These are phyloP conservation scores for Hypoxylon sp. DNA, from an alignment of 2,329 filamentous ascomycete genomes.

Conservation along the genomic window DNA sequence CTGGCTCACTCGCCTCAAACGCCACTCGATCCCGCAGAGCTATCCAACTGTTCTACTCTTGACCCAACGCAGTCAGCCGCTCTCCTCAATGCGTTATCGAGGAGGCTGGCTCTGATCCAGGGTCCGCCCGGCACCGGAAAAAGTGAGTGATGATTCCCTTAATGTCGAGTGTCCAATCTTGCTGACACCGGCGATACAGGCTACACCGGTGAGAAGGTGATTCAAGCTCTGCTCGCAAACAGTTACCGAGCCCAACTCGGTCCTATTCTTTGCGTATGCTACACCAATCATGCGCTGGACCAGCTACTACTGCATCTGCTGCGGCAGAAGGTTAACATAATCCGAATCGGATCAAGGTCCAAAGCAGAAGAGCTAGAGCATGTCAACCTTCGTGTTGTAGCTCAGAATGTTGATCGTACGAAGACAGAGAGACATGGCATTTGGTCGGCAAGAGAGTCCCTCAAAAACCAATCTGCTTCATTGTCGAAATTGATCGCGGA, in stretches of 20 bases:
- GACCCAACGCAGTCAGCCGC: slow-evolving; percentile 61
- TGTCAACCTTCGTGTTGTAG: slow-evolving; percentile 58
- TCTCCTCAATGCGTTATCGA: slow-evolving; percentile 60
- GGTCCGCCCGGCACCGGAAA: slow-evolving; percentile 77
- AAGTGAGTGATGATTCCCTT: slow-evolving; percentile 38
- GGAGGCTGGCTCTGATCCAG: slow-evolving; percentile 68
- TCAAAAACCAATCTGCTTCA: slow-evolving; percentile 12
- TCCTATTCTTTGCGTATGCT: slow-evolving; percentile 61
- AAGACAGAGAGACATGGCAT: slow-evolving; percentile 48
- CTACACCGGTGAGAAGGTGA: slow-evolving; percentile 62
- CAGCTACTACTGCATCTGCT: slow-evolving; percentile 68
- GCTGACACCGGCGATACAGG: slow-evolving; percentile 18
- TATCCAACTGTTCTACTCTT: slow-evolving; percentile 53
- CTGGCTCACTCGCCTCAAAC: slow-evolving; percentile 35
- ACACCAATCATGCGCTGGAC: slow-evolving; percentile 60
- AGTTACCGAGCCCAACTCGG: slow-evolving; percentile 52
- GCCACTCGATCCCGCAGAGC: slow-evolving; percentile 29
- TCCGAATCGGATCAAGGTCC: slow-evolving; percentile 68
- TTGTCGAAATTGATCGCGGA: slow-evolving; percentile 4
- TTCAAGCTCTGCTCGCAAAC: slow-evolving; percentile 60
- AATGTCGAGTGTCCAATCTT: too few species aligned
- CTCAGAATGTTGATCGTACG: slow-evolving; percentile 46
- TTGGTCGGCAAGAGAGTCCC: slow-evolving; percentile 38
- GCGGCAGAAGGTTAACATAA: slow-evolving; percentile 56
- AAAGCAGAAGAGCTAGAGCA: slow-evolving; percentile 60